A percentile compares a stretch with the other conserved stretches of the same genome.
These are phyloP conservation scores for Aureobasidium sp. DNA, from an alignment of 2,329 filamentous ascomycete genomes.

Conservation along the genomic window DNA sequence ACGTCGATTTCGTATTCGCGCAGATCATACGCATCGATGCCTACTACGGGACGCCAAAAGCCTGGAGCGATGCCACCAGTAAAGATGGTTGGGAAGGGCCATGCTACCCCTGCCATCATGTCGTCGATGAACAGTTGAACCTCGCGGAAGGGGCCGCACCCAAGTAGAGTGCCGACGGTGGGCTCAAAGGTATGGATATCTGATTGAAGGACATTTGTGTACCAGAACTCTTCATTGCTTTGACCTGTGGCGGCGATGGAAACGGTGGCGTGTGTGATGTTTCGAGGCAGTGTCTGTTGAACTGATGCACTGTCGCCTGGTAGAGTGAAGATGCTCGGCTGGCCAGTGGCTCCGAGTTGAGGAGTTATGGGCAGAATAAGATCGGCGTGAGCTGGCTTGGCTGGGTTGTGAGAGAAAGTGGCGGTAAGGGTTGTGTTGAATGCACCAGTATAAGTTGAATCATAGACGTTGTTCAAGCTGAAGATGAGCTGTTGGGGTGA, in stretches of 20 bases:
- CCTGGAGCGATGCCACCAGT: constrained; percentile 71
- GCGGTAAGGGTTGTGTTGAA: constrained; percentile 69
- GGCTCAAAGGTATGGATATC: constrained; percentile 49
- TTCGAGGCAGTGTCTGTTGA: constrained; percentile 54
- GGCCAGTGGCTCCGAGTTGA: constrained; percentile 39
- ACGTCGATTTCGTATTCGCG: constrained; percentile 75
- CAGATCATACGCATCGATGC: constrained; percentile 70
- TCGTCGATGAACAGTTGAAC: constrained; percentile 69
- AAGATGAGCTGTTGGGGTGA: constrained; percentile 66
- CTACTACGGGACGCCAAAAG: constrained; percentile 69
- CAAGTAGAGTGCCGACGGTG: constrained; percentile 47
- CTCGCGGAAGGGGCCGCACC: constrained; percentile 67
- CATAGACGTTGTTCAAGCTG: constrained; percentile 65
- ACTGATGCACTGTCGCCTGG: constrained; percentile 54
- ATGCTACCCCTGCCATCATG: constrained; percentile 61
- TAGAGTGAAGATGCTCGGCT: constrained; percentile 58
- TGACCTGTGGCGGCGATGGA: constrained; percentile 72
- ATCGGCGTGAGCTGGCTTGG: constrained; percentile 41
- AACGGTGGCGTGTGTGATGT: constrained; percentile 60
- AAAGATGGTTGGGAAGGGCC: constrained; percentile 76
- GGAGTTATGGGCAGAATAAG: constrained; percentile 58
- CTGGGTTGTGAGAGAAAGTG: constrained; percentile 47
- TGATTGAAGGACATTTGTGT: constrained; percentile 62
- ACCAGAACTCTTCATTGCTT: constrained; percentile 75
- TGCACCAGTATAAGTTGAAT: constrained; percentile 60